Percentiles rank a stretch among this genome's conserved stretches.
Evolutionary conservation across 768 basidiomycete genomes (phyloP).

Genomic region (Termitomyces sp.): DNA sequence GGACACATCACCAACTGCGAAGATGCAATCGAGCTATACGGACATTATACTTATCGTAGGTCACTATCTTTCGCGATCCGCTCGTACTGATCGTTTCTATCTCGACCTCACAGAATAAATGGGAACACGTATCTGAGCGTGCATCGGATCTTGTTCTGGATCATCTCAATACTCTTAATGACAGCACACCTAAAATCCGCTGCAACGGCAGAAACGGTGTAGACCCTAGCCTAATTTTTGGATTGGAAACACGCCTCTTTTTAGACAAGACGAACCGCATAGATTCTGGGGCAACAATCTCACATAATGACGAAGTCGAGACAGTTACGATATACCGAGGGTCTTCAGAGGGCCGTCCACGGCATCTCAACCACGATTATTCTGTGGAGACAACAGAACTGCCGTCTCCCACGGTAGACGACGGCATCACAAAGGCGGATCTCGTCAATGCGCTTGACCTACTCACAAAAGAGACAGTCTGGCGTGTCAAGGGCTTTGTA

Average conservation of each 20-base stretch:
- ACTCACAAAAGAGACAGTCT: conserved; percentile 67
- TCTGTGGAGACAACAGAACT: conserved; percentile 5
- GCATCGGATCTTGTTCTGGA: conserved; percentile 81
- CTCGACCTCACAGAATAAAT: conserved; percentile 70
- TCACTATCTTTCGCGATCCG: conserved; percentile 3
- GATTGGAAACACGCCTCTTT: conserved; percentile 84
- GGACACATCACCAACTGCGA: conserved; percentile 87
- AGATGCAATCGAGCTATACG: conserved; percentile 94
- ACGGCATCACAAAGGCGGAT: conserved; percentile 28
- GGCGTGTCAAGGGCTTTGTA: conserved; percentile 87
- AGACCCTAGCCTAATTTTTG: conserved; percentile 79
- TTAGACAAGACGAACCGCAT: conserved; percentile 20
- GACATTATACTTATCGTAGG: conserved; percentile 84
- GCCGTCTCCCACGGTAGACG: conserved; percentile 2
- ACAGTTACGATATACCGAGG: conserved; percentile 63
- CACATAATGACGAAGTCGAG: conserved; percentile 84
- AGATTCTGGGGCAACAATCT: conserved; percentile 13
- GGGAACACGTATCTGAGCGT: conserved; percentile 79
- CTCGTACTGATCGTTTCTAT: neutral
- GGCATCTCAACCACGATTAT: neutral
- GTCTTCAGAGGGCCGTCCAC: conserved; percentile 12
- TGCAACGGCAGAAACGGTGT: conserved; percentile 63
- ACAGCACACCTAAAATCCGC: conserved; percentile 80
- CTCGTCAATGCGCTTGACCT: conserved; percentile 44
- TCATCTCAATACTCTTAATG: conserved; percentile 86